These are phyloP conservation scores for Naematelia encephala DNA, from an alignment of 768 basidiomycete genomes.

Conservation along the genomic window DNA sequence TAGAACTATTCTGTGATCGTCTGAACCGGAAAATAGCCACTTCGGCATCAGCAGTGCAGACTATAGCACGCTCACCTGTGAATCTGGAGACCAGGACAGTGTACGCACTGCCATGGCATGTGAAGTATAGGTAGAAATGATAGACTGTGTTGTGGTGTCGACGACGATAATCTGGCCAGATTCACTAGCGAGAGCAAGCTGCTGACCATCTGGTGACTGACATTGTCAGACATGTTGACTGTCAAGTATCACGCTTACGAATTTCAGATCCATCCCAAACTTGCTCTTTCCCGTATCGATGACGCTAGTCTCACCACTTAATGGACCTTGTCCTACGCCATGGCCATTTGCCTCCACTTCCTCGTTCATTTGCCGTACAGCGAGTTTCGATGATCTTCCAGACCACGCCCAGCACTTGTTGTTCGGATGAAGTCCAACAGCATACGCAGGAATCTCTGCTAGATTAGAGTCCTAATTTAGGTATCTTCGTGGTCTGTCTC, in stretches of 20 bases:
- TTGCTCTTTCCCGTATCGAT: slow-evolving; percentile 50
- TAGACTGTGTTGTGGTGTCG: slow-evolving; percentile 66
- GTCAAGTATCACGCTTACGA: slow-evolving; percentile 62
- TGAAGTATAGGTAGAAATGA: slow-evolving; percentile 71
- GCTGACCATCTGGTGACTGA: slow-evolving; percentile 83
- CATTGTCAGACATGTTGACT: slow-evolving; percentile 54
- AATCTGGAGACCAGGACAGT: slow-evolving; percentile 83
- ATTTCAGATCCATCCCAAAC: slow-evolving; percentile 50
- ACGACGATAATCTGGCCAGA: slow-evolving; percentile 84
- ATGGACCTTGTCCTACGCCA: slow-evolving; percentile 11
- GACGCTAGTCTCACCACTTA: slow-evolving; percentile 37
- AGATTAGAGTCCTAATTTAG: slow-evolving; percentile 8
- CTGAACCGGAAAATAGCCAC: slow-evolving; percentile 84
- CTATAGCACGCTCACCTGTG: slow-evolving; percentile 59
- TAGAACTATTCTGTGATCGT: slow-evolving; percentile 84
- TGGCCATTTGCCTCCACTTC: slow-evolving; percentile 13
- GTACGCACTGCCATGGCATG: slow-evolving; percentile 89
- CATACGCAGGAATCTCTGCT: slow-evolving; percentile 61
- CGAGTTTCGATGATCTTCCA: slow-evolving; percentile 43
- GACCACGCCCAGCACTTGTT: slow-evolving; percentile 40
- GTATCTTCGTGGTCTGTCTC: slow-evolving; percentile 44
- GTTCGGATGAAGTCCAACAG: slow-evolving; percentile 72
- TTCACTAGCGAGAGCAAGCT: slow-evolving; percentile 77
- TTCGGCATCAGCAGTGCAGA: slow-evolving; percentile 43
- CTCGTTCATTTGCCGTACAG: slow-evolving; percentile 25